These are phyloP conservation scores for Chimonanthus praecox DNA, from an alignment of 164 flowering plant species.

Conservation along the genomic window DNA sequence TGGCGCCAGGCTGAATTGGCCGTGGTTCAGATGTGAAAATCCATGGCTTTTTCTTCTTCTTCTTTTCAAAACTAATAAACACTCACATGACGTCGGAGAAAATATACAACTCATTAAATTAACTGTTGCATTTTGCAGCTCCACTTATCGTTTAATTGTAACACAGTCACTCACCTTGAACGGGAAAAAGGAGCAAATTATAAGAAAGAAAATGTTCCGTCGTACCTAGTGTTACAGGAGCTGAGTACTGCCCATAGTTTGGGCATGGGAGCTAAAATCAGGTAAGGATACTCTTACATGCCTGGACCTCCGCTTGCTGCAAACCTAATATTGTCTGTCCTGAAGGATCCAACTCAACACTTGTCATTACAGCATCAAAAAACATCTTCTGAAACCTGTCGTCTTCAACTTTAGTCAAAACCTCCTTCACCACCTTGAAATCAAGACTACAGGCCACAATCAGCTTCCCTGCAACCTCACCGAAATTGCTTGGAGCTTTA, in stretches of 20 bases:
- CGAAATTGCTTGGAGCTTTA: slow-evolving; percentile 78
- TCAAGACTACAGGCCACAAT: slow-evolving; percentile 48
- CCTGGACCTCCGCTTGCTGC: slow-evolving; percentile 51
- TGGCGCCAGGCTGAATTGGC: neutral
- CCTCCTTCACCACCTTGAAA: slow-evolving; percentile 58
- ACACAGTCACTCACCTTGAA: slow-evolving; percentile 18
- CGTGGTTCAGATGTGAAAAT: neutral
- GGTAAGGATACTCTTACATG: slow-evolving; percentile 45
- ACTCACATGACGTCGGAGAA: slow-evolving; percentile 20
- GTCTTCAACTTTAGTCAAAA: slow-evolving; percentile 56
- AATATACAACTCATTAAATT: slow-evolving; percentile 32
- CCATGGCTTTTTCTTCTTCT: slow-evolving; percentile 1
- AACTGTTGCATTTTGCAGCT: slow-evolving; percentile 17
- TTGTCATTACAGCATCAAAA: slow-evolving; percentile 38
- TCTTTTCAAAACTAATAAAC: neutral
- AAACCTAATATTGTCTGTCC: slow-evolving; percentile 49
- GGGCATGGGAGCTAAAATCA: neutral
- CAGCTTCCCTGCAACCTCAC: slow-evolving; percentile 62
- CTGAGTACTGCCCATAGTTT: neutral
- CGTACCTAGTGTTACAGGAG: slow-evolving; percentile 8
- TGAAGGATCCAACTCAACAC: slow-evolving; percentile 29
- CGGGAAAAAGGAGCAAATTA: neutral
- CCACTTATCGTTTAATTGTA: slow-evolving; percentile 10
- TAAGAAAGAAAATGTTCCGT: neutral
- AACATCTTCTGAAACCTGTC: slow-evolving; percentile 38